Percentiles rank a stretch among this genome's conserved stretches.
Conservation (phyloP, 768 basidiomycete genomes). For the Mycena filopes region DNA sequence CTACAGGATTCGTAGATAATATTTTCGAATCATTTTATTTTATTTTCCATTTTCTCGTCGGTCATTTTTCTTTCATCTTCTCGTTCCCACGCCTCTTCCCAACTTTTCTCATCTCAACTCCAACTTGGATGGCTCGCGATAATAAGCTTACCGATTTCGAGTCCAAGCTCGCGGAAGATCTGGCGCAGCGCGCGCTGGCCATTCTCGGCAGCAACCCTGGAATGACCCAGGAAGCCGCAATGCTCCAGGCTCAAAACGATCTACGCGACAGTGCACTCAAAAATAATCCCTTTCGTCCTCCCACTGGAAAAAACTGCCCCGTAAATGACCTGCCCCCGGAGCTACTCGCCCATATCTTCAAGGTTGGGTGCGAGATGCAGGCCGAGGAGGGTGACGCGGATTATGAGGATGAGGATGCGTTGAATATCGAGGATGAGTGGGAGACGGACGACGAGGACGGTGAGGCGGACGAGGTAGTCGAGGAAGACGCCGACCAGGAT, state of each 20-base stretch:
- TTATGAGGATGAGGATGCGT: constrained; percentile 49
- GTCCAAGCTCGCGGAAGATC: constrained; percentile 2
- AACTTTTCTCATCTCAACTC: no score
- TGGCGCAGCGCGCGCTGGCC: constrained; percentile 16
- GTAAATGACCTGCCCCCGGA: constrained; percentile 67
- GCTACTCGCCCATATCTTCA: constrained; percentile 66
- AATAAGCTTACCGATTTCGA: constrained; percentile 25
- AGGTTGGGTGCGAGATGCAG: constrained; percentile 52
- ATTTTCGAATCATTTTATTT: not conserved
- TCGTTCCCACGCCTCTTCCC: no score
- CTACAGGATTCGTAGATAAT: constrained; percentile 2
- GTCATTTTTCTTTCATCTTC: not conserved
- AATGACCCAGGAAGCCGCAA: constrained; percentile 43
- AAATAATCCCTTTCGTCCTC: constrained; percentile 62
- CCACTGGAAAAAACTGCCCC: constrained; percentile 56
- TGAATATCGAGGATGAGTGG: constrained; percentile 45
- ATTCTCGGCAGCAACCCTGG: constrained; percentile 40
- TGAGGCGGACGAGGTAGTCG: constrained; percentile 39
- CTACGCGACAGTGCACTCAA: constrained; percentile 40
- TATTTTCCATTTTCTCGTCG: not conserved
- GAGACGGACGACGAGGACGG: constrained; percentile 45
- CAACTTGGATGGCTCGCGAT: constrained; percentile 18
- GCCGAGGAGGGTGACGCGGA: constrained; percentile 47
- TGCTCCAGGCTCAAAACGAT: constrained; percentile 45
- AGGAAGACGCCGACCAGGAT: constrained; percentile 30